Evolutionary conservation across 2,329 filamentous ascomycete genomes (phyloP), one percentile per base, ranked within the genome.

Genomic region (Fusarium secorum): DNA sequence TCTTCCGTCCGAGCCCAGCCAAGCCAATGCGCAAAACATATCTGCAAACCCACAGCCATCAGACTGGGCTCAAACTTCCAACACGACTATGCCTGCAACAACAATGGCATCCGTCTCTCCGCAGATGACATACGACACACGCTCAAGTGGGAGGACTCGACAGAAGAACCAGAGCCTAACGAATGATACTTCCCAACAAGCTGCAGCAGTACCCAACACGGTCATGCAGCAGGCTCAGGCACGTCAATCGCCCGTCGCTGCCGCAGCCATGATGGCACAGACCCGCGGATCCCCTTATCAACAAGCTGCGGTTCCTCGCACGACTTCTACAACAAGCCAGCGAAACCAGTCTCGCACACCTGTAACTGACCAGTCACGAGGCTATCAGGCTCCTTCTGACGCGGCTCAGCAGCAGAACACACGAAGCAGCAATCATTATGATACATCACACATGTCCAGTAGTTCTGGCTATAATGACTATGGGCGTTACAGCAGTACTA

Each of bases 271-370:
- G 76, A 71, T 77, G 44, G 64, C 78, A 1, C 74, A 76, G 4
- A 73, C 75, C 13, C 78, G 77, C 39, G 73, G 72, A 33, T 81
- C 80, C 20, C 77, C 79, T 0, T 78, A 78, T 33, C 77, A 79
- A 63, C 66, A 75, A 36, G 57, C 64, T 46, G 62, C 70, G 38
- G 64, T 68, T 28, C 64, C 78, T 55, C 74, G 76, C 28, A 71
- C 77, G 15, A 76, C 76, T 61, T 82, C 82, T 17, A 74, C 78
- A 55, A 79, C 81, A 46, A 75, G 77, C 5, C 79, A 80, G n/a
- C 77, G 78, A 44, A 64, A 75, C 3, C 78, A 80, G 57, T 78
- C 67, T 9, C 76, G 71, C 20, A 78, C 79, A 26, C 77, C 79
- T 7, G 68, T 74, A 22, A 62, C 61, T n/a, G 70, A 77, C 9